A percentile compares a stretch with the other conserved stretches of the same genome.
phyloP scores from a whole-genome alignment of 495 filamentous ascomycete species.

The Aspergillus ostianus region DNA sequence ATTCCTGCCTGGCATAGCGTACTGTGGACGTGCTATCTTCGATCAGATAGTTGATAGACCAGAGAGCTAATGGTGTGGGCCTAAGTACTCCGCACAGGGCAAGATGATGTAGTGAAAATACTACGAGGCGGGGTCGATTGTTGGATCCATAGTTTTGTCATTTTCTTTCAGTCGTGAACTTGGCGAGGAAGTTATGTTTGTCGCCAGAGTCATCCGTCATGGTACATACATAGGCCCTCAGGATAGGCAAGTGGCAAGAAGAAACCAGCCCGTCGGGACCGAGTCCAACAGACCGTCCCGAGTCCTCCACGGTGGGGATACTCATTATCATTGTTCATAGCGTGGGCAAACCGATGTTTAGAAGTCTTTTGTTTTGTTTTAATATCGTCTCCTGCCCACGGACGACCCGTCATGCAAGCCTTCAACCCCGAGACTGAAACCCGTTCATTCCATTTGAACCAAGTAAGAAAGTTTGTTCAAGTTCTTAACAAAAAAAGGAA shows the following conservation, averaged over 20 bases:
- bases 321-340: background rate
- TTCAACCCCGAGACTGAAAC: conserved; percentile 29
- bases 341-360: conserved; percentile 1
- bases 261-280: background rate
- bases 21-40: background rate
- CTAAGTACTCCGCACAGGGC: background rate
- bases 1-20: background rate
- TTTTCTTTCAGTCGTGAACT: conserved; percentile 18
- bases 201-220: conserved; percentile 2
- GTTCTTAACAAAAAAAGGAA: conserved; percentile 14
- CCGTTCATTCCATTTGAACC: conserved; percentile 28
- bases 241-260: background rate
- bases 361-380: conserved; percentile 9
- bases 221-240: conserved; percentile 3
- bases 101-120: background rate
- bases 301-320: background rate
- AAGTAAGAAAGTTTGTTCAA: conserved; percentile 21
- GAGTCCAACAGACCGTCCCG: background rate
- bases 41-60: background rate
- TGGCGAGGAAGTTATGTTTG: background rate
- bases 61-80: background rate
- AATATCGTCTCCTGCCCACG: conserved; percentile 7
- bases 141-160: conserved; percentile 18
- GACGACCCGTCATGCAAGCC: conserved; percentile 7
- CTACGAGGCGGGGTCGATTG: background rate